Base-by-base conservation (phyloP, 129 eudicot species). In the Chrysanthemum makinoi region DNA sequence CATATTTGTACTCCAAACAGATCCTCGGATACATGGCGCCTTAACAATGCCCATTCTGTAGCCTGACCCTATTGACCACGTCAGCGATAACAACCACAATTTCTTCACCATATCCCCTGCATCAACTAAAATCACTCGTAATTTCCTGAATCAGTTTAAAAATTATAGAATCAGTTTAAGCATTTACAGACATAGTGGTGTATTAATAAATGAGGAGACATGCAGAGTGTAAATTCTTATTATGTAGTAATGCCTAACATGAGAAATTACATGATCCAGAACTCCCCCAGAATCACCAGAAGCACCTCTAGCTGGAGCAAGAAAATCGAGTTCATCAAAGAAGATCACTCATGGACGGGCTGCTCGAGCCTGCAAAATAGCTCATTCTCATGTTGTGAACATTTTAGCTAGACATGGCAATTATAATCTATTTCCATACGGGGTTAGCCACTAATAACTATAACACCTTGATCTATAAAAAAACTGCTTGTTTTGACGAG, bases 201-300 rank as follows among this genome's bases (percentile, higher is more conserved):
- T n/a, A 14, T 46, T 18, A 18, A 10, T 5, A 16, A 59, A 53
- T 24, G 69, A 55, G 9, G 22, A 47, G 18, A 56, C 26, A 58
- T 0, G 61, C 24, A 57, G 33, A 16, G 20, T 54, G 20, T 2
- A 57, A 55, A 18, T 6, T 1, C 7, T 68, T 70, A 54, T 70
- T 64, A 1, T 30, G 24, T 22, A 22, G 62, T 70, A 33, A 54
- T 53, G 62, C 30, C 61, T 83, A 56, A 90, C 96, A 96, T 94
- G 98, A 72, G 98, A 94, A 78, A 94, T 96, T 11, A 94, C 98
- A 24, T 96, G 86, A 57, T 94, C 98, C 98, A 94, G 89, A 66
- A 94, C 98, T 62, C 98, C 66, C n/a, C 98, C 98, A 66, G 98
- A 94, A 77, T 94, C 98, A 78, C 98, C 98, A 12, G 96, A 94